Percentiles rank a stretch among this genome's conserved stretches.
phyloP scores from a whole-genome alignment of 2,329 filamentous ascomycete genomes.

The Cordyceps tenuipes region DNA sequence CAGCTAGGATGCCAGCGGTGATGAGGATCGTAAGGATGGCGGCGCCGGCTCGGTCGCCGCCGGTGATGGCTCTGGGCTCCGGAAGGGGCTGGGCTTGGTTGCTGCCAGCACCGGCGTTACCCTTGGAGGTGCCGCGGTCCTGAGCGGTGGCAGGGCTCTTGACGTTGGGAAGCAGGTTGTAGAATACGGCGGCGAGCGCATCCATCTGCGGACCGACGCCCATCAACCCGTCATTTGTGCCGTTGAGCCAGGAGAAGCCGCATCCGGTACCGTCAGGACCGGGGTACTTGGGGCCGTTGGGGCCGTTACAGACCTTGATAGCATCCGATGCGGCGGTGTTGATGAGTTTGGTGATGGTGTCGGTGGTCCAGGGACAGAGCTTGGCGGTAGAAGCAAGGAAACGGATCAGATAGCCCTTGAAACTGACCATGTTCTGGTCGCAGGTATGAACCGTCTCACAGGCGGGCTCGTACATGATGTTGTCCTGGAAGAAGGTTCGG shows the following conservation, averaged over 20 bases:
- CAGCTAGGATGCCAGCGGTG: slow-evolving; percentile 39
- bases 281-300: slow-evolving; percentile 33
- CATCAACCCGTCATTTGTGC: slow-evolving; percentile 46
- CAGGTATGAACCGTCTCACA: slow-evolving; percentile 57
- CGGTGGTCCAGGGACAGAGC: slow-evolving; percentile 44
- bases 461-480: slow-evolving; percentile 54
- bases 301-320: slow-evolving; percentile 41
- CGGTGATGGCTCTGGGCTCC: slow-evolving; percentile 31
- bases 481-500: slow-evolving; percentile 44
- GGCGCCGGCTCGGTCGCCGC: slow-evolving; percentile 45
- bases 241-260: slow-evolving; percentile 56
- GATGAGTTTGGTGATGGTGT: slow-evolving; percentile 44
- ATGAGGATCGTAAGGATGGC: slow-evolving; percentile 47
- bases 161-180: slow-evolving; percentile 41
- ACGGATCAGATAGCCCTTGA: slow-evolving; percentile 67
- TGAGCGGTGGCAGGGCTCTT: slow-evolving; percentile 40
- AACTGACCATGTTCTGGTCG: slow-evolving; percentile 63
- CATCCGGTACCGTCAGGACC: slow-evolving; percentile 54
- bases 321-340: slow-evolving; percentile 44
- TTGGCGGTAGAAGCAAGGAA: slow-evolving; percentile 52
- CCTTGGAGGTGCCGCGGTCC: slow-evolving; percentile 52
- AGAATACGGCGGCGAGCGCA: slow-evolving; percentile 55
- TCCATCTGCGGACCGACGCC: slow-evolving; percentile 66
- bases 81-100: slow-evolving; percentile 22
- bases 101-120: slow-evolving; percentile 39